Percentiles rank a stretch among this genome's conserved stretches.
Conservation (phyloP, 768 basidiomycete genomes). For the Crassisporium funariophilum region DNA sequence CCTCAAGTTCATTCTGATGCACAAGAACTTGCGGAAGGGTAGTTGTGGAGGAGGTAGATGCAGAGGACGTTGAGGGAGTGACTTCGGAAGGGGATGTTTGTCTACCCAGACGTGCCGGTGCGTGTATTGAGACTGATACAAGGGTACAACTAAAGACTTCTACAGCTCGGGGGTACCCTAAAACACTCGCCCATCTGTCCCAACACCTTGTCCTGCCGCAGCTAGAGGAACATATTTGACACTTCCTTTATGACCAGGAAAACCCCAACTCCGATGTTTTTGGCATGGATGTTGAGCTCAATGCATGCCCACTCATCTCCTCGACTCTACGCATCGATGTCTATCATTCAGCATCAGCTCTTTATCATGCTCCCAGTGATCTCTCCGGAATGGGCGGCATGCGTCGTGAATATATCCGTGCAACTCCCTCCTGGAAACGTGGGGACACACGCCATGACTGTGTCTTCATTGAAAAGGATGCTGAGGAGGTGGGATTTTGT, state of each 20-base stretch:
- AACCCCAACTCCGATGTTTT: no score
- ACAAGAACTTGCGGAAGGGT: background rate
- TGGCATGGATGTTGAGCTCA: no score
- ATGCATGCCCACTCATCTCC: no score
- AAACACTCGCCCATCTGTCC: background rate
- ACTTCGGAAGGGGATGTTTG: background rate
- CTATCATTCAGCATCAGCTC: constrained; percentile 18
- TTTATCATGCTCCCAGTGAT: constrained; percentile 22
- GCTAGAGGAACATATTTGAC: background rate
- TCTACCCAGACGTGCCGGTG: background rate
- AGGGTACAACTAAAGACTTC: background rate
- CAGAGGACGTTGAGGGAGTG: background rate
- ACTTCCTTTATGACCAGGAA: background rate
- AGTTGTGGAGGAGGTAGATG: background rate
- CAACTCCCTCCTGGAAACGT: constrained; percentile 20
- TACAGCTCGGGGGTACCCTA: background rate
- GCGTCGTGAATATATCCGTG: constrained; percentile 20
- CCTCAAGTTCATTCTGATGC: no score
- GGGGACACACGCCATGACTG: constrained; percentile 10
- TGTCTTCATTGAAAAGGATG: constrained; percentile 17
- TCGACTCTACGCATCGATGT: constrained; percentile 12
- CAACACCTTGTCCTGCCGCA: background rate
- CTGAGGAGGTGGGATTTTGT: constrained; percentile 14
- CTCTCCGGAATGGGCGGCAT: constrained; percentile 13
- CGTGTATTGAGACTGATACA: background rate